These are phyloP conservation scores for Hypoxylon sp. DNA, from an alignment of 2,329 filamentous ascomycete species.

Conservation along the genomic window DNA sequence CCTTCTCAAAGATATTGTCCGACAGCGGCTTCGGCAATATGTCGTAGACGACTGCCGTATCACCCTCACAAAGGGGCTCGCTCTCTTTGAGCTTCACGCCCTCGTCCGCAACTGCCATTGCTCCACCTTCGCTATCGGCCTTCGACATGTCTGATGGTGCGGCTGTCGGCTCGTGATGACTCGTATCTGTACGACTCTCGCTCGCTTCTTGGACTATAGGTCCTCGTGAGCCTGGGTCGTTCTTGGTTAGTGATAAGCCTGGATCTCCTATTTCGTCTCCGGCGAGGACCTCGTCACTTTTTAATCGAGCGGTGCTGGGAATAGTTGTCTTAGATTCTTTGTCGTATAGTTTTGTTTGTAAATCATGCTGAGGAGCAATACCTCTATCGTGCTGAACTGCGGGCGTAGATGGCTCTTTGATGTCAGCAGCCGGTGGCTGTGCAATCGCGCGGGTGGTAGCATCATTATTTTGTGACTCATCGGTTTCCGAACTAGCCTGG, in stretches of 20 bases:
- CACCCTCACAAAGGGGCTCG: constrained; percentile 76
- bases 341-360: not conserved
- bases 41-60: constrained; percentile 76
- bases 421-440: constrained; percentile 1
- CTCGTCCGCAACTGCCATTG: constrained; percentile 27
- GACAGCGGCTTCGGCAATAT: constrained; percentile 67
- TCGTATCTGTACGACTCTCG: constrained; percentile 14
- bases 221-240: constrained; percentile 11
- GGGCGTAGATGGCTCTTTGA: not conserved
- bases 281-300: constrained; percentile 29
- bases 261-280: constrained; percentile 14
- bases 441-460: constrained; percentile 2
- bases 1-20: constrained; percentile 70
- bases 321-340: constrained; percentile 25
- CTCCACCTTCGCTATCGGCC: constrained; percentile 17
- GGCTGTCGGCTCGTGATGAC: constrained; percentile 25
- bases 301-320: constrained; percentile 29
- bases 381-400: not conserved
- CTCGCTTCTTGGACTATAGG: constrained; percentile 15
- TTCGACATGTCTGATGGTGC: constrained; percentile 26
- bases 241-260: not conserved
- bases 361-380: constrained; percentile 11
- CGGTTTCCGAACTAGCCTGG: constrained; percentile 1
- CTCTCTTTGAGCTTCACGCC: constrained; percentile 39
- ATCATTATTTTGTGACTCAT: constrained; percentile 22